Conservation (phyloP, 257 asterid species). For the Solanum corneliomulleri region DNA sequence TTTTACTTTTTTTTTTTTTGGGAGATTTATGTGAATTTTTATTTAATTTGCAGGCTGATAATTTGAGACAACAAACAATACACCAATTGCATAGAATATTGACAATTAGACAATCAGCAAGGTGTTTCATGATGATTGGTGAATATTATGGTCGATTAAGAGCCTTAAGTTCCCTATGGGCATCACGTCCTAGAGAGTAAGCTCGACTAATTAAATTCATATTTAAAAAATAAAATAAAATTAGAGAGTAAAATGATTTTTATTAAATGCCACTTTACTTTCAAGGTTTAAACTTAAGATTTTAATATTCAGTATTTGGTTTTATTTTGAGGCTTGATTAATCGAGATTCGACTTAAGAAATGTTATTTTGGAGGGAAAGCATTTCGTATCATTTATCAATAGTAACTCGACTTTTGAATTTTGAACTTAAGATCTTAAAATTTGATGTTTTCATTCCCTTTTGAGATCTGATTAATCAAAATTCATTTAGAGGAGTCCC, state of each 20-base stretch:
- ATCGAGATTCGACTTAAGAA: not conserved
- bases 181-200: constrained; percentile 90
- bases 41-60: constrained; percentile 58
- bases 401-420: not conserved
- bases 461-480: accelerated
- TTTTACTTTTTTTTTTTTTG: too few species aligned
- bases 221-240: too few species aligned
- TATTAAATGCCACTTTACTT: not conserved
- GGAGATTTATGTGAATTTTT: not conserved
- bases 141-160: constrained; percentile 84
- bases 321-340: not conserved
- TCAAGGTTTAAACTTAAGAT: not conserved
- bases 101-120: constrained; percentile 78
- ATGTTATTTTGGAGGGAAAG: not conserved
- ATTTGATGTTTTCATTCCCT: not conserved
- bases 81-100: constrained; percentile 64
- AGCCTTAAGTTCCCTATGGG: constrained; percentile 89
- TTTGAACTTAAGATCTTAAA: not conserved
- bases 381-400: not conserved
- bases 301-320: not conserved
- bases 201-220: not conserved
- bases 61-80: constrained; percentile 78
- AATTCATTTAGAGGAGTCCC: not conserved
- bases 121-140: constrained; percentile 78
- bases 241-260: accelerated